A percentile compares a stretch with the other conserved stretches of the same genome.
Conservation (phyloP, 768 basidiomycete genomes). For the Calocybe indica region DNA sequence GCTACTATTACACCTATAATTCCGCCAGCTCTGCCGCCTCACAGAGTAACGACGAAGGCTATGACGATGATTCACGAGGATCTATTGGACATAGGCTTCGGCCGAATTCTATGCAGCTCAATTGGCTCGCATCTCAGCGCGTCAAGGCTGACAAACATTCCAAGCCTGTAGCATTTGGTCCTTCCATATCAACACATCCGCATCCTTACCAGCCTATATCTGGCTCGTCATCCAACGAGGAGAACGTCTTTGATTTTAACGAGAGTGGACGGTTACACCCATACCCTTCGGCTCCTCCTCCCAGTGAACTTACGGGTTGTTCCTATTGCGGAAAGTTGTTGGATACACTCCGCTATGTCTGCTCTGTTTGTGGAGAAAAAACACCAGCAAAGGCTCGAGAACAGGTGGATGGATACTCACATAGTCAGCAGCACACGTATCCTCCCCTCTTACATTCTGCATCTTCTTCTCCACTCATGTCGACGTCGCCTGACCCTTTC, state of each 20-base stretch:
- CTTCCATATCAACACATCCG: constrained; percentile 3
- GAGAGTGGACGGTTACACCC: constrained; percentile 48
- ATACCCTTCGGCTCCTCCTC: constrained; percentile 40
- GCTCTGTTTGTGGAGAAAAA: constrained; percentile 82
- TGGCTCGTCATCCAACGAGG: no score
- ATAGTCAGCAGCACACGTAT: constrained; percentile 16
- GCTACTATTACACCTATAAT: constrained; percentile 73
- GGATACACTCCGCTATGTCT: constrained; percentile 86
- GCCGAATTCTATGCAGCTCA: constrained; percentile 63
- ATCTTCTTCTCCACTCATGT: constrained; percentile 13
- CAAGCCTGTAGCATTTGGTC: constrained; percentile 16
- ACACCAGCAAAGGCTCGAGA: constrained; percentile 36
- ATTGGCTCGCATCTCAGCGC: constrained; percentile 58
- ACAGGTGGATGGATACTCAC: constrained; percentile 43
- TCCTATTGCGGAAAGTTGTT: constrained; percentile 73
- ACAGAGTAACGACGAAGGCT: constrained; percentile 41
- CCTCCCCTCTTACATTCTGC: constrained; percentile 27
- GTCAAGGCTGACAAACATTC: constrained; percentile 16
- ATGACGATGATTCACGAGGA: constrained; percentile 16
- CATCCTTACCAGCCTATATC: background rate
- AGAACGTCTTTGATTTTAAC: constrained; percentile 3
- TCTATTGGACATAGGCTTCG: constrained; percentile 29
- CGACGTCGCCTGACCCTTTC: constrained; percentile 20
- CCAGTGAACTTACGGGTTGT: constrained; percentile 70
- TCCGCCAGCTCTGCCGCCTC: constrained; percentile 42